These are phyloP conservation scores for Adansonia rubrostipa DNA, from an alignment of 441 rosid species.

Conservation along the genomic window DNA sequence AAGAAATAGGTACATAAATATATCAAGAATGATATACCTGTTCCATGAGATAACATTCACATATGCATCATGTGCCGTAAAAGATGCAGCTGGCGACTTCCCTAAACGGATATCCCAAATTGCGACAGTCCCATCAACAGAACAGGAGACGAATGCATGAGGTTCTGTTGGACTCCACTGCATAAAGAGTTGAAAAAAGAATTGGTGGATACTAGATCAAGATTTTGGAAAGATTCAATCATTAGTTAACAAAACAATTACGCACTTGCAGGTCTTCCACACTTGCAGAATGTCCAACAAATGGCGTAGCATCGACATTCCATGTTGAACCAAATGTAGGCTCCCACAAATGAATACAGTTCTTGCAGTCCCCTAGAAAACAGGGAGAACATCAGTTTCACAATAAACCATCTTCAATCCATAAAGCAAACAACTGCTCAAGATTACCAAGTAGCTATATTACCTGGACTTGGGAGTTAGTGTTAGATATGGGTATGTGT, in stretches of 20 bases:
- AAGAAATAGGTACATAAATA: background rate
- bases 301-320: conserved; percentile 75
- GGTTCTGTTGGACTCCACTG: conserved; percentile 98
- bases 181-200: conserved; percentile 28
- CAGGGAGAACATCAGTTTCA: background rate
- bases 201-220: conserved; percentile 17
- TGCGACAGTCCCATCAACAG: conserved; percentile 80
- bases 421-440: conserved; percentile 22
- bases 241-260: background rate
- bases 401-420: conserved; percentile 12
- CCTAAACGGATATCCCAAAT: conserved; percentile 85
- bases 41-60: conserved; percentile 98
- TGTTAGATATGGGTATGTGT: too few species aligned
- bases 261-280: conserved; percentile 90
- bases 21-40: conserved; percentile 50
- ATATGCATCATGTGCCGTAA: conserved; percentile 89
- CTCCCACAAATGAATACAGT: conserved; percentile 85
- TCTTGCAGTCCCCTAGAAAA: conserved; percentile 79
- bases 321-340: conserved; percentile 77
- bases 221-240: background rate
- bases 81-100: conserved; percentile 62
- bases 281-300: conserved; percentile 76
- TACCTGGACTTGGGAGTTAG: too few species aligned
- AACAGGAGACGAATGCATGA: conserved; percentile 79
- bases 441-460: background rate